Conservation (phyloP, 345 rosid genomes). For the Salix dunnii region DNA sequence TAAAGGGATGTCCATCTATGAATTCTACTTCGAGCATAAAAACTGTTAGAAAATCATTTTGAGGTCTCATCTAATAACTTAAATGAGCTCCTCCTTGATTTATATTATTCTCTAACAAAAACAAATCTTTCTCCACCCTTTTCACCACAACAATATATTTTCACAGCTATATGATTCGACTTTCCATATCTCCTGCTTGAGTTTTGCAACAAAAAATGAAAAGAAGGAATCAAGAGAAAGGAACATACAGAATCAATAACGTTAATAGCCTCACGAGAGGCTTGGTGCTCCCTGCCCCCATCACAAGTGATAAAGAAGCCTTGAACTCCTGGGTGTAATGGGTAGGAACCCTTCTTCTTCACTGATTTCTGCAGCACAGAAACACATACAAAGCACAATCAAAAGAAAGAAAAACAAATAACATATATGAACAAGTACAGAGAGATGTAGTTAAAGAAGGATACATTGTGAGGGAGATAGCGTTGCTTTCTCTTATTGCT, state of each 20-base stretch:
- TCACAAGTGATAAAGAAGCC: conserved; percentile 93
- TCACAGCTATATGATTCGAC: not conserved
- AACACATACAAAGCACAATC: not conserved
- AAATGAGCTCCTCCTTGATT: too few species aligned
- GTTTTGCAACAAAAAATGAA: not conserved
- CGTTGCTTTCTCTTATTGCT: conserved; percentile 76
- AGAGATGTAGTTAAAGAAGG: not conserved
- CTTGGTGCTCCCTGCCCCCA: conserved; percentile 89
- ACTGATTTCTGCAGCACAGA: conserved; percentile 54
- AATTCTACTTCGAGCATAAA: not conserved
- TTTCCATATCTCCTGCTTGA: not conserved
- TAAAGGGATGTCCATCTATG: not conserved
- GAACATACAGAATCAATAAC: conserved; percentile 79
- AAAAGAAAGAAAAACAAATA: not conserved
- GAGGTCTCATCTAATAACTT: too few species aligned
- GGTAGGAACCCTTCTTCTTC: conserved; percentile 83
- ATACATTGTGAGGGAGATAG: conserved; percentile 68
- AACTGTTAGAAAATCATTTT: too few species aligned
- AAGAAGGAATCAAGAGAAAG: not conserved
- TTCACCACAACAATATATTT: not conserved
- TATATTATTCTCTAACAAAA: not conserved
- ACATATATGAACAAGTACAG: not conserved
- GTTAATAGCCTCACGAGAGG: conserved; percentile 72
- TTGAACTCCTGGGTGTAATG: conserved; percentile 74
- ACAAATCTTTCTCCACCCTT: not conserved